Percentiles rank a stretch among this genome's conserved stretches.
Conservation (phyloP, 306 rosid species). For the Cyamopsis tetragonoloba region DNA sequence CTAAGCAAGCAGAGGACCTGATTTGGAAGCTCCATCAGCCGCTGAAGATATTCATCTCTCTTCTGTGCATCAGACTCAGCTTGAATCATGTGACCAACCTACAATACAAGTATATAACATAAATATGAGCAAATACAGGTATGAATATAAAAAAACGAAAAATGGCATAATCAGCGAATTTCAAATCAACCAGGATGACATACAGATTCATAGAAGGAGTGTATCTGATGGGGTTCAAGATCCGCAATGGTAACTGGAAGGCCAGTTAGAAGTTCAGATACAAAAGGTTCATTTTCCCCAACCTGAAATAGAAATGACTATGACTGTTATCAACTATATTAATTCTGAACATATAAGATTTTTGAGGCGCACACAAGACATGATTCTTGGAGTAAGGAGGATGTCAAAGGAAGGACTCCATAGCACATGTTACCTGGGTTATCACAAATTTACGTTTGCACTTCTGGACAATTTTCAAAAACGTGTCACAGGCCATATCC, state of each 20-base stretch:
- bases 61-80: conserved; percentile 86
- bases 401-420: not conserved
- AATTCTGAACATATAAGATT: not conserved
- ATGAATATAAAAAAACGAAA: not conserved
- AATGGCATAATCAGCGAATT: not conserved
- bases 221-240: conserved; percentile 94
- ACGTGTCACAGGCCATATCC: conserved; percentile 99
- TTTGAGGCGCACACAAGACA: not conserved
- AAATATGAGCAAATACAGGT: not conserved
- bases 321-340: not conserved
- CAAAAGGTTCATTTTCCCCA: conserved; percentile 95
- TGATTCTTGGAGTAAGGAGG: not conserved
- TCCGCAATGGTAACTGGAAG: conserved; percentile 85
- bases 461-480: conserved; percentile 90
- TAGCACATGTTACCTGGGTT: conserved; percentile 55
- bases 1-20: conserved; percentile 49
- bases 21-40: conserved; percentile 91
- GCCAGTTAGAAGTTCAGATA: conserved; percentile 86
- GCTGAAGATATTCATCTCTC: conserved; percentile 88
- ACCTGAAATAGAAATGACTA: conserved; percentile 51
- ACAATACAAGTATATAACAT: not conserved
- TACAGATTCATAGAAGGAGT: conserved; percentile 95
- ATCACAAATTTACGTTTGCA: conserved; percentile 95
- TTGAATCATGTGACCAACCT: conserved; percentile 97
- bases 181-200: conserved; percentile 11